Evolutionary conservation across 2,329 filamentous ascomycete species (phyloP), one percentile per base, ranked within the genome.

Genomic region (Orbilia javanica): DNA sequence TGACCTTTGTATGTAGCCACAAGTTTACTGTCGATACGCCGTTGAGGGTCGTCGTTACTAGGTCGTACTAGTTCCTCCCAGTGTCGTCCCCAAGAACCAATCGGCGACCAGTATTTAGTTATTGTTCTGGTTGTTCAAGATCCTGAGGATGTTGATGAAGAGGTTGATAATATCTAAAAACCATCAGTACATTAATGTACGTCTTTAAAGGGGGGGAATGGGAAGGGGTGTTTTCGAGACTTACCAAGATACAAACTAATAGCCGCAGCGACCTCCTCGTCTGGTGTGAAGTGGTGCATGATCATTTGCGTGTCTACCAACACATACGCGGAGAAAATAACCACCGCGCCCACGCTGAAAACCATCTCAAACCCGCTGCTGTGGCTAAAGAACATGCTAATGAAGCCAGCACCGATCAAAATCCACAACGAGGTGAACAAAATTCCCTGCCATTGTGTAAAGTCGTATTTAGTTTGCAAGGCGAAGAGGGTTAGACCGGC

Each of bases 391-490:
- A 98, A 98, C 80, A 90, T 89, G 67, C 70, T 76, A 89, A 98
- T 94, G 87, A 99, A 96, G 63, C 96, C 93, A 83, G 98, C 97
- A 46, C 99, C 87, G 79, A 99, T 88, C 75, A 97, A 86, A 5
- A 92, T 91, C 96, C 96, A 98, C 18, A 99, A 88, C 0, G 88
- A 91, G 74, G 94, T 94, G 82, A 96, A 96, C 2, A 98, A 89
- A 84, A 97, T 98, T 18, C 96, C 95, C 87, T 95, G 93, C 95
- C 96, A 99, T 80, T 90, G 91, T 0, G 95, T 98, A 84, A 99
- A 99, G 87, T 99, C 96, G 84, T 99, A 99, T 84, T 96, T 97
- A 80, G 92, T 93, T 87, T 99, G 96, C 89, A 94, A 97, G 62
- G 96, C 96, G 84, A 99, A 98, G 52, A 94, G 85, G 0, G 91